Evolutionary conservation across 2,329 filamentous ascomycete species (phyloP), one percentile per base, ranked within the genome.

Genomic region (Fonsecaea multimorphosa): DNA sequence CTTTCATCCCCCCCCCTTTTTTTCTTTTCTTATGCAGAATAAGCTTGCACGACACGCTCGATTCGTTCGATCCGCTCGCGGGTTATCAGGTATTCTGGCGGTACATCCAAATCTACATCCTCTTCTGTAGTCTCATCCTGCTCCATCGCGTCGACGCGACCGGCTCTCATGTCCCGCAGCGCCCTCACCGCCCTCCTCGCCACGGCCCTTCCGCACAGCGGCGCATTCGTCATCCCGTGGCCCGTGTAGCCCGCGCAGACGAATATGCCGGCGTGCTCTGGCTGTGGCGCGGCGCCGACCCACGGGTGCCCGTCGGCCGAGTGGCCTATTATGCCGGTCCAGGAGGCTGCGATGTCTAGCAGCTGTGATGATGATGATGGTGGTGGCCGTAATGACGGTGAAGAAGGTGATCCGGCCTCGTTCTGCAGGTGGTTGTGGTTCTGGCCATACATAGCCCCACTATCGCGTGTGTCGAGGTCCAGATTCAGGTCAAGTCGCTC

Each of bases 171-270:
- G n/a, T n/a, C n/a, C n/a, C n/a, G n/a, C 38, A n/a, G 14, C 14
- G 14, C 38, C 2, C 38, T 8, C 27, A 19, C 5, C n/a, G 67
- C 67, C 63, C 70, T 44, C 29, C 58, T 51, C 12, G 67, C 71
- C 3, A 71, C 61, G 60, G 65, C 62, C 12, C 69, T 57, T 11
- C 70, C 69, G 58, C 71, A 72, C 9, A 70, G 58, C 24, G 58
- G 60, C 1, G 71, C 71, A 44, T 72, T 73, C 1, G 87, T 87
- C 88, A 89, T 90, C 0, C 87, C 87, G 73, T 90, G 86, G 0
- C 88, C 88, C 68, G 88, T 87, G 68, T 90, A 90, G 5, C 85
- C 83, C 2, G 84, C 85, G 38, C 82, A 81, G 0, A 88, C 77
- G 80, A 84, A 88, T 24, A 89, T 72, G 0, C 81, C 80, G 3